Evolutionary conservation across 2,329 filamentous ascomycete species (phyloP).

Genomic region (Periconia sp.): DNA sequence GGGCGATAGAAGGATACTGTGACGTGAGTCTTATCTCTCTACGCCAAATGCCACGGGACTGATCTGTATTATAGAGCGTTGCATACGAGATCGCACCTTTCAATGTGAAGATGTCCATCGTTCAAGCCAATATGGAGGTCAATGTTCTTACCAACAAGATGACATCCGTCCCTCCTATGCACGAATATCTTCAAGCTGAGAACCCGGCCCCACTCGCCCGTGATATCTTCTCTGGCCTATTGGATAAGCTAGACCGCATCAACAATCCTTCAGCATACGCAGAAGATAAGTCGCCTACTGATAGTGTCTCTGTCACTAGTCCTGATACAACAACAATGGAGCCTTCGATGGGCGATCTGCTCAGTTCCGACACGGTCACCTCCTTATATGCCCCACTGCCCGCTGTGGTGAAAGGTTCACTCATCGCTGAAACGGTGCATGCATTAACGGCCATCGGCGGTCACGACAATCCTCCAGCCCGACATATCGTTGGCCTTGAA

Average conservation of each 20-base stretch:
- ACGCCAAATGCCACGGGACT: neutral
- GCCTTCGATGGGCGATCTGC: constrained; percentile 51
- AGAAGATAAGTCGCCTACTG: constrained; percentile 38
- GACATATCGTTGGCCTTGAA: constrained; percentile 93
- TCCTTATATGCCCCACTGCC: constrained; percentile 77
- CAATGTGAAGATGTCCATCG: constrained; percentile 93
- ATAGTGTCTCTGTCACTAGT: constrained; percentile 34
- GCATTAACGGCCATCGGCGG: constrained; percentile 91
- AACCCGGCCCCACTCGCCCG: constrained; percentile 82
- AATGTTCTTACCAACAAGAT: constrained; percentile 86
- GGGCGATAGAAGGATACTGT: constrained; percentile 95
- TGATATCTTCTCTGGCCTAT: constrained; percentile 79
- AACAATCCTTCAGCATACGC: constrained; percentile 43
- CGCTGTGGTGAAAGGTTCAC: constrained; percentile 68
- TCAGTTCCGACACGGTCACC: constrained; percentile 59
- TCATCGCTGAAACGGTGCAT: constrained; percentile 89
- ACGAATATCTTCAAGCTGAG: constrained; percentile 69
- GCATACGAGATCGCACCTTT: constrained; percentile 96
- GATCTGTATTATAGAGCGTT: constrained; percentile 60
- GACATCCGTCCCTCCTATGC: constrained; percentile 79
- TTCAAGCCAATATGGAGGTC: constrained; percentile 95
- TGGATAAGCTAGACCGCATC: constrained; percentile 75
- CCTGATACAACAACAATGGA: constrained; percentile 32
- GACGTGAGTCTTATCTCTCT: constrained; percentile 61
- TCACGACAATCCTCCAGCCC: constrained; percentile 91